A percentile compares a stretch with the other conserved stretches of the same genome.
These are phyloP conservation scores for Boletus subcaerulescens DNA, from an alignment of 768 basidiomycete genomes.

Conservation along the genomic window DNA sequence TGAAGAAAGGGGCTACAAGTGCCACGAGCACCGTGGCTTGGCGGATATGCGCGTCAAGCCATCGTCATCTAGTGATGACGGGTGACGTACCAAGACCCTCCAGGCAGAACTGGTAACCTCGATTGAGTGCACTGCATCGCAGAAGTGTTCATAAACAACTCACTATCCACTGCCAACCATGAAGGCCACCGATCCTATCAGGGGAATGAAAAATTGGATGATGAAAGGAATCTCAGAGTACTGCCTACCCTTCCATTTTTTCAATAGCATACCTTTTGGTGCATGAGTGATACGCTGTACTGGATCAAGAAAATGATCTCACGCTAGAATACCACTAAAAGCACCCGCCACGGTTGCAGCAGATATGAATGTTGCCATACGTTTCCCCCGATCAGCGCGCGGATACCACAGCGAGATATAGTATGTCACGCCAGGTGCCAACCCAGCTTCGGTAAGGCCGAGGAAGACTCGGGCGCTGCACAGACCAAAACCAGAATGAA, in stretches of 20 bases:
- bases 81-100: neutral
- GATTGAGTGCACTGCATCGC: neutral
- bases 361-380: neutral
- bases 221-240: neutral
- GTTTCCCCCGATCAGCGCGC: neutral
- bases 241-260: neutral
- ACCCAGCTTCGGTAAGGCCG: neutral
- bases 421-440: neutral
- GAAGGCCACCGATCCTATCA: neutral
- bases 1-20: neutral
- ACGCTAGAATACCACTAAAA: neutral
- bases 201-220: neutral
- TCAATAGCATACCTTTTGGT: neutral
- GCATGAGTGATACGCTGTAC: neutral
- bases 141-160: neutral
- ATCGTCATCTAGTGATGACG: neutral
- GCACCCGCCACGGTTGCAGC: neutral
- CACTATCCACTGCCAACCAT: constrained; percentile 1
- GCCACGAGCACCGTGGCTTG: neutral
- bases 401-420: neutral
- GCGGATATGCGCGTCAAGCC: neutral
- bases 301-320: neutral
- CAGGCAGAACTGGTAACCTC: neutral
- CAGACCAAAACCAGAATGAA: neutral
- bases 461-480: neutral